Evolutionary conservation across 352 stramenopile genomes (phyloP).

Genomic region (Pythium dissimile): DNA sequence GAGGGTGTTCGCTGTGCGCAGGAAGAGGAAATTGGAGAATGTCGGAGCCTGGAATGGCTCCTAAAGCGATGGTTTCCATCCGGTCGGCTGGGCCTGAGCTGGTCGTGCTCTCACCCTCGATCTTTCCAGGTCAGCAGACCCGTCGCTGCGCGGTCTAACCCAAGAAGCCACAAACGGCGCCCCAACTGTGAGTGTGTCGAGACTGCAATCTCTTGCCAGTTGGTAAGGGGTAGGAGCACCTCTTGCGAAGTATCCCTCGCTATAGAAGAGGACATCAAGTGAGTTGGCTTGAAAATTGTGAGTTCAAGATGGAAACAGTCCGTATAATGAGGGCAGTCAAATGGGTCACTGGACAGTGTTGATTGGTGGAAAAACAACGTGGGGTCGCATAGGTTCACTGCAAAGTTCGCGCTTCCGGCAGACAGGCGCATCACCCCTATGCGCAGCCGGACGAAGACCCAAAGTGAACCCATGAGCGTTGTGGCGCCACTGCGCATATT

Average conservation of each 20-base stretch:
- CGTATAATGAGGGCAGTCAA: conserved; percentile 5
- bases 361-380: conserved; percentile 10
- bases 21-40: conserved; percentile 17
- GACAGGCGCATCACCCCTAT: background rate
- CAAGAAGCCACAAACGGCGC: conserved; percentile 13
- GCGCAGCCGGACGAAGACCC: conserved; percentile 1
- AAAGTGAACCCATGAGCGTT: conserved; percentile 20
- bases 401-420: background rate
- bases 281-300: too few relatives aligned
- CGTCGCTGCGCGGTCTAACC: conserved; percentile 12
- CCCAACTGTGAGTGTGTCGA: conserved; percentile 17
- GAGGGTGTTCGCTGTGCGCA: conserved; percentile 2
- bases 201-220: conserved; percentile 2
- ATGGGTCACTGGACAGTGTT: background rate
- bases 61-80: background rate
- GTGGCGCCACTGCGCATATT: background rate
- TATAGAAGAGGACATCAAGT: too few relatives aligned
- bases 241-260: background rate
- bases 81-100: conserved; percentile 5
- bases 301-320: background rate
- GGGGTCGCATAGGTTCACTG: conserved; percentile 5
- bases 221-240: background rate
- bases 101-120: conserved; percentile 11
- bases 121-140: conserved; percentile 15
- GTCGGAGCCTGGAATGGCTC: background rate